Evolutionary conservation across 169 alveolate species (phyloP).

Genomic region (Theileria luwenshuni): DNA sequence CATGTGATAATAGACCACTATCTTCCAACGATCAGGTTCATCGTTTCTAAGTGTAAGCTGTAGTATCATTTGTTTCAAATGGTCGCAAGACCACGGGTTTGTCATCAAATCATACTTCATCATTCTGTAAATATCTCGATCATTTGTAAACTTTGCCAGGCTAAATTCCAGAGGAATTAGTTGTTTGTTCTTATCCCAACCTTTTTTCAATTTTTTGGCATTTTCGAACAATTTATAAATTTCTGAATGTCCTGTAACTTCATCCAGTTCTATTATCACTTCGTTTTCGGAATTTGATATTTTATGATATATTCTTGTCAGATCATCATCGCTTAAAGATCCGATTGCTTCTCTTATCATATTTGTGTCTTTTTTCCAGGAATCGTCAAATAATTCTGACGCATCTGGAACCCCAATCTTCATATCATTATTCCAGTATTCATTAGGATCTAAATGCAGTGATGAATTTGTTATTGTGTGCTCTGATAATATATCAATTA

Average conservation of each 20-base stretch:
- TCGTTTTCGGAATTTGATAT: not conserved
- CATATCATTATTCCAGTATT: not conserved
- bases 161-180: not conserved
- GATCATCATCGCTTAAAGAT: conserved; percentile 10
- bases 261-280: not conserved
- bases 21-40: too few species aligned
- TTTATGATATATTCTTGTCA: not conserved
- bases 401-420: conserved; percentile 13
- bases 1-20: conserved; percentile 1
- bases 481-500: not conserved
- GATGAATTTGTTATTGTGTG: conserved; percentile 1
- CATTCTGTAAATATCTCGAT: conserved; percentile 15
- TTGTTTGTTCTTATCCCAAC: not conserved
- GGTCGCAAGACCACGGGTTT: conserved; percentile 32
- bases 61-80: conserved; percentile 14
- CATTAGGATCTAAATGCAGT: too few species aligned
- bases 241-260: too few species aligned
- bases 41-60: not conserved
- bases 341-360: conserved; percentile 27
- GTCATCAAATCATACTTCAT: not conserved
- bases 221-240: too few species aligned
- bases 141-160: not conserved
- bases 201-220: not conserved
- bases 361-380: not conserved
- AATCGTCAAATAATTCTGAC: not conserved